A percentile compares a stretch with the other conserved stretches of the same genome.
Evolutionary conservation across 331 rosid genomes (phyloP).

Genomic region (Arachis monticola): DNA sequence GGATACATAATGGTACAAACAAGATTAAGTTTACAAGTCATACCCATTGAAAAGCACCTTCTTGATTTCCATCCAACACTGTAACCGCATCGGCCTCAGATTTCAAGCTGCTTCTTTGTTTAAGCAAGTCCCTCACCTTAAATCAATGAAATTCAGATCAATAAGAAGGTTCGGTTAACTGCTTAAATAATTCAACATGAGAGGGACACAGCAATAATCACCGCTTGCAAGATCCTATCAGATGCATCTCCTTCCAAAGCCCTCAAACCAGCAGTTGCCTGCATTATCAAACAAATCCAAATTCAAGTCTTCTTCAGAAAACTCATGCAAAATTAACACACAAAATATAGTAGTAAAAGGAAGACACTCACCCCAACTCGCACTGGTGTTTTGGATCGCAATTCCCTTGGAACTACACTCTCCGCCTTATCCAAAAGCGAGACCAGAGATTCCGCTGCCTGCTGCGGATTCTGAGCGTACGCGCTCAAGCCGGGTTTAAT

Average conservation of each 20-base stretch:
- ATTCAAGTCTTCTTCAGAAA: constrained; percentile 36
- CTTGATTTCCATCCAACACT: constrained; percentile 94
- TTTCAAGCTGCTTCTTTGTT: constrained; percentile 61
- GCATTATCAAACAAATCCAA: constrained; percentile 43
- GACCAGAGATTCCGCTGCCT: constrained; percentile 77
- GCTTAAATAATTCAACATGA: constrained; percentile 28
- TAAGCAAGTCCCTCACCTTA: constrained; percentile 86
- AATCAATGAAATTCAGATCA: constrained; percentile 22
- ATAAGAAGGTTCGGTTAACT: neutral
- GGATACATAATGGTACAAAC: neutral
- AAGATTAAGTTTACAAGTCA: constrained; percentile 42
- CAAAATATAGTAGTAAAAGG: neutral
- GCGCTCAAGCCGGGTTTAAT: constrained; percentile 81
- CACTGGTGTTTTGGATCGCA: constrained; percentile 81
- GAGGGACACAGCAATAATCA: constrained; percentile 36
- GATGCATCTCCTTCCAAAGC: constrained; percentile 83
- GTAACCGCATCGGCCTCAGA: constrained; percentile 64
- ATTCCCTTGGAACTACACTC: constrained; percentile 73
- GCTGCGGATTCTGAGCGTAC: constrained; percentile 65
- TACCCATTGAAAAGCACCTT: constrained; percentile 98
- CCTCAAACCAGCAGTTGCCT: constrained; percentile 98
- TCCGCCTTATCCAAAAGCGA: constrained; percentile 73
- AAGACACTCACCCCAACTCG: constrained; percentile 83
- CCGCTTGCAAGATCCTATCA: constrained; percentile 88
- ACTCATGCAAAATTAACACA: constrained; percentile 18